Percentiles rank a stretch among this genome's conserved stretches.
Evolutionary conservation across 2,329 filamentous ascomycete species (phyloP).

Genomic region (Colletotrichum sp.): DNA sequence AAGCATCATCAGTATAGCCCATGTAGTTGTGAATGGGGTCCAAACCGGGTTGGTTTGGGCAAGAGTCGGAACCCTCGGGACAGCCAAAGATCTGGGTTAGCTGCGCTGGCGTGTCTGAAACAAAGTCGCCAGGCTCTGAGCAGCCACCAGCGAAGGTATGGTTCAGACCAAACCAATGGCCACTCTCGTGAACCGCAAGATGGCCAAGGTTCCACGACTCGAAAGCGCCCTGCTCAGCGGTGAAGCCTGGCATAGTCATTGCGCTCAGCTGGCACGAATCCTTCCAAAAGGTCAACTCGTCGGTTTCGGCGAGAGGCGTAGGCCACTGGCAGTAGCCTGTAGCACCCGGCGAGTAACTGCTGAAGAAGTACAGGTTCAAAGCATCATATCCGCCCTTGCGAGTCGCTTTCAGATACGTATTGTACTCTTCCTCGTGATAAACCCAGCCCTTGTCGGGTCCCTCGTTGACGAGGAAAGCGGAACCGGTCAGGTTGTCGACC

Average conservation of each 20-base stretch:
- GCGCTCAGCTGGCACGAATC: constrained; percentile 16
- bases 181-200: constrained; percentile 40
- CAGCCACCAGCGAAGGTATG: constrained; percentile 46
- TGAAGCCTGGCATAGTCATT: constrained; percentile 17
- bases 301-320: background rate
- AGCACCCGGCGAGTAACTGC: constrained; percentile 35
- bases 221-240: constrained; percentile 6
- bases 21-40: constrained; percentile 30
- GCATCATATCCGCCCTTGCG: constrained; percentile 44
- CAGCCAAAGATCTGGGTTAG: constrained; percentile 24
- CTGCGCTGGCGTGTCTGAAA: constrained; percentile 43
- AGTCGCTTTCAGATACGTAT: constrained; percentile 2
- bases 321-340: constrained; percentile 55
- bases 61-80: constrained; percentile 23
- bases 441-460: constrained; percentile 25
- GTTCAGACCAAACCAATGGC: constrained; percentile 49
- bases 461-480: constrained; percentile 26
- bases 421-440: background rate
- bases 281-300: background rate
- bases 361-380: constrained; percentile 54
- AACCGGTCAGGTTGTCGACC: constrained; percentile 26
- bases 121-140: constrained; percentile 34
- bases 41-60: constrained; percentile 24
- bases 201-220: constrained; percentile 26
- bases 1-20: constrained; percentile 38